Base-by-base conservation (phyloP, 768 basidiomycete genomes). In the Lactifluus hygrophoroides region DNA sequence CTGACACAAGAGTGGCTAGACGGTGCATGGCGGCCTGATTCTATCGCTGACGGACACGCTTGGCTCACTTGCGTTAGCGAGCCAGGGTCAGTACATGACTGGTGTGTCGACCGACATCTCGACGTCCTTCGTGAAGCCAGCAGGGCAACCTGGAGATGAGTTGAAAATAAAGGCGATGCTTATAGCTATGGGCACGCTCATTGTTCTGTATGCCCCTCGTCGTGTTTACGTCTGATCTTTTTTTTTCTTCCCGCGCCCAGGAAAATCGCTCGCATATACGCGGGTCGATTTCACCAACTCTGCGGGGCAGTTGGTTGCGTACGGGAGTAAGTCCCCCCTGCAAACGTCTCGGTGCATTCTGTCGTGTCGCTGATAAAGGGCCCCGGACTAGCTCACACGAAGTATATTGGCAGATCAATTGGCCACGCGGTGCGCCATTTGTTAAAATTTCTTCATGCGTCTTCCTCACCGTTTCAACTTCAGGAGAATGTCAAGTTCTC, bases 41-140 rank as follows among this genome's bases (percentile, higher is more conserved):
- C 69, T 88, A 67, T 89, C 90, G 9, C 73, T 93, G 30, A 91
- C 90, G 5, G 90, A 92, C 69, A 90, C 89, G 14, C 70, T 92
- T 17, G 90, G 90, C 3, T 91, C 90, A 1, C 79, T 92, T 17
- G 89, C 86, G n/a, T 81, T 93, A 25, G 86, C 89, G 1, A 80
- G 84, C 14, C 84, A 84, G 62, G 90, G 90, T 3, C 84, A 90
- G 9, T 93, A 74, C 66, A 90, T 90, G 89, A 92, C 90, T 0
- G 89, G 90, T 16, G 89, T 92, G 10, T 90, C 88, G 2, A 89
- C 88, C 3, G 90, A 92, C 67, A 82, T 93, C 62, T 84, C 73
- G 25, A 73, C 89, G 0, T 86, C 86, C 1, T 92, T 91, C 61
- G 80, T 91, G 57, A 82, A 83, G 34, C 88, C 87, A 19, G 86